Evolutionary conservation across 805 yeast species (phyloP).

Genomic region (Barnettozyma botsteinii): DNA sequence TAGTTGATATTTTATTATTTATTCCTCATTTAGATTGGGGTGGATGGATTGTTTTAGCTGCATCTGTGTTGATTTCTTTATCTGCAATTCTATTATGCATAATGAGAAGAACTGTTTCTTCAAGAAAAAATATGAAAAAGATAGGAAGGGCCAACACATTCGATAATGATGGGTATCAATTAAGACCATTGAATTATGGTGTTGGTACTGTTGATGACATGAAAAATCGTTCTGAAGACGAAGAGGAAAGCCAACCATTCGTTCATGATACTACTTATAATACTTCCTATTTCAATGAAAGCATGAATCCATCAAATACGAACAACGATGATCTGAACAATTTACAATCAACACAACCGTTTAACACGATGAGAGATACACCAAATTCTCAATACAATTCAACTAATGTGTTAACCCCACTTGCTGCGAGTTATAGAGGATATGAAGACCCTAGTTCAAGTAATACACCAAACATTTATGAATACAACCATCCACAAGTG

Average conservation of each 20-base stretch:
- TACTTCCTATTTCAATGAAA: conserved; percentile 10
- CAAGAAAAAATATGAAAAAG: conserved; percentile 21
- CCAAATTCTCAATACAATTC: conserved; percentile 9
- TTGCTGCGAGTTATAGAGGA: conserved; percentile 19
- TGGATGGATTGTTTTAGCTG: conserved; percentile 77
- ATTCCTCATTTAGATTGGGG: conserved; percentile 70
- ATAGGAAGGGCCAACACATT: conserved; percentile 8
- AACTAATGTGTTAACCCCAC: conserved; percentile 16
- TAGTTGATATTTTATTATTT: conserved; percentile 78
- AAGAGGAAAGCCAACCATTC: conserved; percentile 17
- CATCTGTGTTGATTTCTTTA: conserved; percentile 60
- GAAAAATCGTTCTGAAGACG: conserved; percentile 16
- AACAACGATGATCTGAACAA: conserved; percentile 16
- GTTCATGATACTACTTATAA: conserved; percentile 12
- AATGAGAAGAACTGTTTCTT: conserved; percentile 58
- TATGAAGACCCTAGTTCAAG: conserved; percentile 13
- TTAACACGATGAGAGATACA: conserved; percentile 17
- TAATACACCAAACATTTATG: neutral
- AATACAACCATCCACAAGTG: neutral
- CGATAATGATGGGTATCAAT: conserved; percentile 19
- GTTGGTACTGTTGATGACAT: conserved; percentile 24
- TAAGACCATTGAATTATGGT: conserved; percentile 23
- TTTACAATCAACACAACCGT: conserved; percentile 15
- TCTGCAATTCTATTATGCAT: conserved; percentile 64
- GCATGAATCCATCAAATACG: conserved; percentile 10